Evolutionary conservation across 148 eudicot species (phyloP).

Genomic region (Beta vulgaris): DNA sequence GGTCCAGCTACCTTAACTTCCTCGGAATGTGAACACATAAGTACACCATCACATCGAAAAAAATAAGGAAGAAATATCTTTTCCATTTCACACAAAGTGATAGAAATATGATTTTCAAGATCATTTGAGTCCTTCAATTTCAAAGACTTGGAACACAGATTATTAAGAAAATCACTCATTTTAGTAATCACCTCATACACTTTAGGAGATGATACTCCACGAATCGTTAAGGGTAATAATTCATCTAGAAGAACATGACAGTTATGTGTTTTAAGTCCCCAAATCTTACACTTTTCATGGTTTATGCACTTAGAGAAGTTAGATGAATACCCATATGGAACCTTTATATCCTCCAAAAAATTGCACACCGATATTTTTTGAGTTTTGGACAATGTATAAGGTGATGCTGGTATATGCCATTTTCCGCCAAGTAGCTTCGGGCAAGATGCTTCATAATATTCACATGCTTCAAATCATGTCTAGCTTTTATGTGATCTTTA

Average conservation of each 20-base stretch:
- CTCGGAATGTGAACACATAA: constrained; percentile 5
- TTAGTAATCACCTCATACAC: background rate
- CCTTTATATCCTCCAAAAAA: constrained; percentile 6
- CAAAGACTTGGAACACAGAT: constrained; percentile 3
- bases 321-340: constrained; percentile 15
- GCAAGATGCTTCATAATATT: constrained; percentile 3
- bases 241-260: constrained; percentile 8
- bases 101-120: background rate
- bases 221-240: constrained; percentile 3
- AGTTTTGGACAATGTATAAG: constrained; percentile 8
- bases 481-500: constrained; percentile 4
- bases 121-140: background rate
- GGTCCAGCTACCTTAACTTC: constrained; percentile 11
- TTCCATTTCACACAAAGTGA: constrained; percentile 7
- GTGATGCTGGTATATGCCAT: constrained; percentile 6
- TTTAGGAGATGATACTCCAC: constrained; percentile 6
- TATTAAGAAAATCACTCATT: background rate
- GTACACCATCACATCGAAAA: constrained; percentile 10
- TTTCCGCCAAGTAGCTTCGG: background rate
- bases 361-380: background rate
- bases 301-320: constrained; percentile 17
- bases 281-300: background rate
- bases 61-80: constrained; percentile 1
- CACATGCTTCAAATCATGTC: constrained; percentile 8
- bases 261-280: constrained; percentile 15